Evolutionary conservation across 495 filamentous ascomycete species (phyloP).

Genomic region (Aspergillus diversus): DNA sequence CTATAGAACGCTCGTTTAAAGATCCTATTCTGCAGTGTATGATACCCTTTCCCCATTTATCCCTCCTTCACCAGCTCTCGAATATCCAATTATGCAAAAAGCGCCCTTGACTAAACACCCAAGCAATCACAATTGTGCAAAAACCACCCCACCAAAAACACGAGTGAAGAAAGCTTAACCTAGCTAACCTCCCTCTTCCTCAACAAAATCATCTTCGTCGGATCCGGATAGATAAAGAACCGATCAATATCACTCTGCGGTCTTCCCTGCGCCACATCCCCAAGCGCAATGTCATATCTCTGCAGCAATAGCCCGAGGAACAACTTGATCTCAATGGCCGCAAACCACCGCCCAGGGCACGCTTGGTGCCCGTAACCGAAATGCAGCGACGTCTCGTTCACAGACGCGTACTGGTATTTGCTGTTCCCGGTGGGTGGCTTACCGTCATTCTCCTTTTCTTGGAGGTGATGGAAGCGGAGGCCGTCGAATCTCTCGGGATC

Average conservation of each 20-base stretch:
- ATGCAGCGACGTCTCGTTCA: background rate
- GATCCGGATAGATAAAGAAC: background rate
- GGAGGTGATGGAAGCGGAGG: background rate
- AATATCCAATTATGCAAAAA: background rate
- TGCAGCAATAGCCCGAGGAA: background rate
- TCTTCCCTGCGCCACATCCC: background rate
- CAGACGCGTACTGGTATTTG: background rate
- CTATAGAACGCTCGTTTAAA: too few relatives aligned
- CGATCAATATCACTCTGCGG: background rate
- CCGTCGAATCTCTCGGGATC: background rate
- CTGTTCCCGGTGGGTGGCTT: background rate
- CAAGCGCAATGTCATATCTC: background rate
- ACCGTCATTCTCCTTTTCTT: background rate
- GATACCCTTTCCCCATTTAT: too few relatives aligned
- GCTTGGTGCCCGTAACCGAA: background rate
- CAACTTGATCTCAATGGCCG: background rate
- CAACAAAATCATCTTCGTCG: background rate
- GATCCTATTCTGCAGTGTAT: too few relatives aligned
- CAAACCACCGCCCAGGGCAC: background rate
- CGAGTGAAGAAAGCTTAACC: too few relatives aligned
- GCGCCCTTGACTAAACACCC: background rate
- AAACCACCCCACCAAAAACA: background rate
- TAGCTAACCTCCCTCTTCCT: background rate
- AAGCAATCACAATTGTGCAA: background rate
- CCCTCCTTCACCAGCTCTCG: too few relatives aligned